Base-by-base conservation (phyloP, 768 basidiomycete species). In the Clitopilus passeckerianus region DNA sequence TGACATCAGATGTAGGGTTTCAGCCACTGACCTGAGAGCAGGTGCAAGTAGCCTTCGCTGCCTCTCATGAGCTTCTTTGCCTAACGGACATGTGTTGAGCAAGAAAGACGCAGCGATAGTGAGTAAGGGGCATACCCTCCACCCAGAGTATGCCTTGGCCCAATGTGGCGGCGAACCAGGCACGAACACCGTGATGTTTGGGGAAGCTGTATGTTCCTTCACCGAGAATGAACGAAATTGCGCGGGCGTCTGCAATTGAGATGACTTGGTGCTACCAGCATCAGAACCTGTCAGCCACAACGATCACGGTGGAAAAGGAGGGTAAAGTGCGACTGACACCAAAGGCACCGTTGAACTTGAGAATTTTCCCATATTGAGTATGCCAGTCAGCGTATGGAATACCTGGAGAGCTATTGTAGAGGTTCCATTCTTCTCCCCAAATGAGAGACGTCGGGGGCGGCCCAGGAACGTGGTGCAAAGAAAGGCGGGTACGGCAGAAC, bases 71-170 rank as follows among this genome's bases (percentile, higher is more conserved):
- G 78, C 79, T 41, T 77, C 74, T 66, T 79, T 85, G 0, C 84
- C 84, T 86, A n/a, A 53, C 7, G 7, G 27, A 3, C 15, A 56
- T 34, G 54, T 43, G 33, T 34, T 27, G n/a, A 56, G 35, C 34
- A 22, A 41, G 37, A 7, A 50, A 50, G 37, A 5, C 37, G 12
- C 44, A 46, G 20, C 18, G 12, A 5, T 10, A 43, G 33, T 10
- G 63, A 33, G 52, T 35, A 53, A 54, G 20, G 44, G 14, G 44
- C 27, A 55, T 20, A 60, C 86, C 86, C 80, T 87, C 86, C 10
- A 85, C 77, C 81, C 84, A 86, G 22, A 87, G 80, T 58, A 87
- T 81, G 20, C 86, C 85, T 69, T 86, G 78, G 12, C 86, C 86
- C 6, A 86, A 74, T 1, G 84, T 78, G 33, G 80, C 80, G 59